Evolutionary conservation across 768 basidiomycete species (phyloP).

Genomic region (Sistotremastrum suecicum): DNA sequence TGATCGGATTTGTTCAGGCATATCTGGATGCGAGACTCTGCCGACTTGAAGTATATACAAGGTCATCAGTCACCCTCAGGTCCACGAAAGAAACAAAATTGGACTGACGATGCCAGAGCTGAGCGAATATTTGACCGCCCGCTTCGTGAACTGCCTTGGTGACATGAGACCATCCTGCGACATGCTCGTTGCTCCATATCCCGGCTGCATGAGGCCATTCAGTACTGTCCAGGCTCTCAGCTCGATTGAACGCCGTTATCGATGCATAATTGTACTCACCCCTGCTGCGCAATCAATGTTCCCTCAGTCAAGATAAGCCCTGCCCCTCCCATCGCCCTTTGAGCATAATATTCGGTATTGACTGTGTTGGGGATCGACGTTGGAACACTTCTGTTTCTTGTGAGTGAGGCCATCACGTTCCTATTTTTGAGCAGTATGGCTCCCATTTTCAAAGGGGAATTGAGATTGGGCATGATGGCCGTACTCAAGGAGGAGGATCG

Average conservation of each 20-base stretch:
- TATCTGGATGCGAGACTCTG: conserved; percentile 23
- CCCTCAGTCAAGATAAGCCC: conserved; percentile 29
- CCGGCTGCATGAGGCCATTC: conserved; percentile 33
- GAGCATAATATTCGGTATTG: conserved; percentile 28
- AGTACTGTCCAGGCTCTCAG: conserved; percentile 15
- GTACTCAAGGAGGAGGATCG: too few relatives aligned
- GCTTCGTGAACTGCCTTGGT: conserved; percentile 32
- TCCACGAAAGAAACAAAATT: not conserved
- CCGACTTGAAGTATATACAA: conserved; percentile 14
- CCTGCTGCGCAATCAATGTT: conserved; percentile 26
- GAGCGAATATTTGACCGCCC: conserved; percentile 29
- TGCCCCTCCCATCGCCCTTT: conserved; percentile 25
- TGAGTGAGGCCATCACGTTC: conserved; percentile 26
- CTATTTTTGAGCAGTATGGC: conserved; percentile 23
- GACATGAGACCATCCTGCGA: conserved; percentile 26
- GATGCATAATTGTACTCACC: conserved; percentile 13
- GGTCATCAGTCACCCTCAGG: not conserved
- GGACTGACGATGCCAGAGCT: conserved; percentile 28
- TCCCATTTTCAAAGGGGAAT: conserved; percentile 21
- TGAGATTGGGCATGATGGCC: too few relatives aligned
- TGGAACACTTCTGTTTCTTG: conserved; percentile 24
- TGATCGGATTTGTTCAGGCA: conserved; percentile 19
- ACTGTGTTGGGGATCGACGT: conserved; percentile 24
- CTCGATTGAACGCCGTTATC: too few relatives aligned
- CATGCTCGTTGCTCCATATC: conserved; percentile 31